phyloP scores from a whole-genome alignment of 2,329 filamentous ascomycete genomes.

The Knufia petricola region DNA sequence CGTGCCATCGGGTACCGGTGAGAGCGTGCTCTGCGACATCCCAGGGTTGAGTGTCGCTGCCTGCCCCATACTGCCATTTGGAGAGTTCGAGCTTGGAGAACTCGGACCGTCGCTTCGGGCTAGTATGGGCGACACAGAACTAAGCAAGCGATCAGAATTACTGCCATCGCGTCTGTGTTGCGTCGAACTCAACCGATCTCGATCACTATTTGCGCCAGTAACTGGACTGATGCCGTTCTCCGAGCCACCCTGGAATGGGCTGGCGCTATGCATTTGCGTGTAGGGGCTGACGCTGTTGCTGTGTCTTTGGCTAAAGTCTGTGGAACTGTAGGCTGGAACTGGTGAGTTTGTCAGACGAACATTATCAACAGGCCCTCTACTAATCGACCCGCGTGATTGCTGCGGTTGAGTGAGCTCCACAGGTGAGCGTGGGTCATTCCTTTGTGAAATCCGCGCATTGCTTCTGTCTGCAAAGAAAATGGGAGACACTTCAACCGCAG shows the following conservation, averaged over 20 bases:
- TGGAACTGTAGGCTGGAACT: constrained; percentile 21
- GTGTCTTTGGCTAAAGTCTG: constrained; percentile 13
- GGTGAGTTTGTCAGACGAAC: constrained; percentile 14
- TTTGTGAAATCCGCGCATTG: constrained; percentile 8
- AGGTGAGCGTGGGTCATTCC: constrained; percentile 18
- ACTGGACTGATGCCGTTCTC: constrained; percentile 22
- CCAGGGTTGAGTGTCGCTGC: background rate
- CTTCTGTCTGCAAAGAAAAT: constrained; percentile 13
- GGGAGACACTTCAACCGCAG: constrained; percentile 20
- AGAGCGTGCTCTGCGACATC: background rate
- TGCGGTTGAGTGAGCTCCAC: constrained; percentile 17
- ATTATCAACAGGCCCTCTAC: constrained; percentile 15
- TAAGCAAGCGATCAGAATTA: constrained; percentile 7
- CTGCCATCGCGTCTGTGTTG: constrained; percentile 7
- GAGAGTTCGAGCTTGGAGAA: background rate
- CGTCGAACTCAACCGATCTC: constrained; percentile 13
- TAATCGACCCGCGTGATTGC: constrained; percentile 2
- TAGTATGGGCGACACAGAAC: constrained; percentile 12
- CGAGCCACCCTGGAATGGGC: constrained; percentile 14
- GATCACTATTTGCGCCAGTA: constrained; percentile 11
- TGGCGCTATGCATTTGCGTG: constrained; percentile 14
- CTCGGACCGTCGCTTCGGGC: constrained; percentile 6
- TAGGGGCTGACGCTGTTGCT: constrained; percentile 20
- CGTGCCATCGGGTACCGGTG: background rate
- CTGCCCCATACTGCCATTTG: background rate